Evolutionary conservation across 768 basidiomycete species (phyloP).

Genomic region (Hygrocybe coccinea): DNA sequence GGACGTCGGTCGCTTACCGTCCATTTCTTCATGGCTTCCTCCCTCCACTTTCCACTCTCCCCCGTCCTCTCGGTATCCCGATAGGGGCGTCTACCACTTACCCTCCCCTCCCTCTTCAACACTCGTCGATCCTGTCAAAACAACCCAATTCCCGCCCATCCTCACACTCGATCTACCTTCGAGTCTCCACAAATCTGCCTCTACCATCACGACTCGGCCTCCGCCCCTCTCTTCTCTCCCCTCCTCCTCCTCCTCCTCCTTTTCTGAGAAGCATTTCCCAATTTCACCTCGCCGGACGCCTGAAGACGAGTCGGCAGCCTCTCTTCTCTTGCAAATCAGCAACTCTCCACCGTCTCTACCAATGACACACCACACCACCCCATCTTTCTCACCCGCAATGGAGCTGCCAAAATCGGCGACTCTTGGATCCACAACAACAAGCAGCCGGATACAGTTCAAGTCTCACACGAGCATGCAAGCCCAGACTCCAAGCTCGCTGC

Average conservation of each 20-base stretch:
- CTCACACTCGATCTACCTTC: constrained; percentile 34
- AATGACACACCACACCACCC: neutral
- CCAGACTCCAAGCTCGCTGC: constrained; percentile 31
- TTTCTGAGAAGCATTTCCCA: constrained; percentile 23
- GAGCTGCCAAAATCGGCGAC: neutral
- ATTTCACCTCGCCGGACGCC: constrained; percentile 38
- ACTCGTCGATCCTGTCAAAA: constrained; percentile 37
- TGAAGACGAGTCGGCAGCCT: constrained; percentile 68
- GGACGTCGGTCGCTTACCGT: constrained; percentile 45
- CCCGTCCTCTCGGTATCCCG: constrained; percentile 17
- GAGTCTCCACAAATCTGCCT: constrained; percentile 12
- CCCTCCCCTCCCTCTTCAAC: constrained; percentile 58
- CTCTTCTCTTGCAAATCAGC: constrained; percentile 61
- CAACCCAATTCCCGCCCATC: constrained; percentile 36
- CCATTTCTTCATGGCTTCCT: constrained; percentile 67
- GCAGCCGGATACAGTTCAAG: neutral
- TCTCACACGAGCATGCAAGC: constrained; percentile 2
- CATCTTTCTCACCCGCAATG: neutral
- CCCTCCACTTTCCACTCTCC: constrained; percentile 30
- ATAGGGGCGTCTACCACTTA: constrained; percentile 30
- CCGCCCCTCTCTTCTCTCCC: constrained; percentile 3
- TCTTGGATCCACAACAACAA: neutral
- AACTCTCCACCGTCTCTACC: constrained; percentile 25
- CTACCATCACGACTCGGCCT: constrained; percentile 4
- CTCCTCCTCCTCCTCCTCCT: constrained; percentile 11